Base-by-base conservation (phyloP, 768 basidiomycete genomes). In the Baorangia bicolor region DNA sequence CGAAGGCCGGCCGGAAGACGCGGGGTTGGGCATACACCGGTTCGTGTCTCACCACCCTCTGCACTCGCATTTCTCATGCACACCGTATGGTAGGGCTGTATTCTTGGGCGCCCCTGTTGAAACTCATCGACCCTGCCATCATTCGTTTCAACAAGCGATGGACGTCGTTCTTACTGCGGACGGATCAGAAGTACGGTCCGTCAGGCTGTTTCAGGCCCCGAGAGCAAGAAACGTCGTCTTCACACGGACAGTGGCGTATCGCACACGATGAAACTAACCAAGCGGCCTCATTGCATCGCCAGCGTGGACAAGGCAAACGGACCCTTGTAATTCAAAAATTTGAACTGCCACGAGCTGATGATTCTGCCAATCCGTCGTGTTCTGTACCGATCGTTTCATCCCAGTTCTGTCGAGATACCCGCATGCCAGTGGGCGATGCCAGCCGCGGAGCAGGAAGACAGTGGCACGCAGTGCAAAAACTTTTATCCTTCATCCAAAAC, bases 141-240 rank as follows among this genome's bases (percentile, higher is more conserved):
- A 69, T 75, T 5, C 79, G 81, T 58, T 81, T 84, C 68, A 74
- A 78, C 62, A 83, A 81, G 59, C 79, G 80, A 12, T 81, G 79
- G 79, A 82, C 53, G 62, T 83, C 5, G 73, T 84, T 6, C 69
- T 85, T 37, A 81, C 79, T 27, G 67, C 69, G 40, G 73, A 74
- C 54, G 74, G 69, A 69, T 74, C 59, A 67, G 65, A 56, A 75
- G 75, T 58, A 59, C 66, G 4, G 66, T 75, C 18, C 77, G 82
- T 37, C 58, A 57, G 38, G 71, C 68, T 48, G 75, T 83, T 16
- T 61, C 69, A 3, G 72, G 68, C n/a, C 64, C 61, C 1, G 56
- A 57, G 18, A 49, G 61, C 12, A 51, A 56, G 21, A 64, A n/a
- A 64, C 40, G 65, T 78, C 12, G 64, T 64, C 16, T 85, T 77